Conservation (phyloP, 2,329 filamentous ascomycete species). For the Cordyceps fumosorosea region DNA sequence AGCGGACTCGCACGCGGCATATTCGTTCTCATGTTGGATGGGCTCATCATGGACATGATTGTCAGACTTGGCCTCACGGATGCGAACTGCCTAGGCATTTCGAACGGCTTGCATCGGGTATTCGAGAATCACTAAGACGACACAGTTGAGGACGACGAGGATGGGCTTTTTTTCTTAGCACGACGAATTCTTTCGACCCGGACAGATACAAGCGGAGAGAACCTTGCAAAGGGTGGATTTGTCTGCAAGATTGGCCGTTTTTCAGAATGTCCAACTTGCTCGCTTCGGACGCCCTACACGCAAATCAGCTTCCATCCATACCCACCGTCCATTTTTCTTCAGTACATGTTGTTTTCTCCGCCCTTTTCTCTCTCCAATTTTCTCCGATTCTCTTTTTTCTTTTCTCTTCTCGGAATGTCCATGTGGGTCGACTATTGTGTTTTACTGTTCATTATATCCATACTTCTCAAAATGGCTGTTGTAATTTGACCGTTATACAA, state of each 20-base stretch:
- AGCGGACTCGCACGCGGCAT: conserved; percentile 9
- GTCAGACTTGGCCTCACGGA: background rate
- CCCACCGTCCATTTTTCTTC: conserved; percentile 1
- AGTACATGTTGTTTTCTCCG: conserved; percentile 6
- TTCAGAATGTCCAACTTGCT: background rate
- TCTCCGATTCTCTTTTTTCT: conserved; percentile 9
- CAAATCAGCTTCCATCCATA: background rate
- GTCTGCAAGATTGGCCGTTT: background rate
- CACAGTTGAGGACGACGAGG: background rate
- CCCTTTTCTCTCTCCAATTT: conserved; percentile 15
- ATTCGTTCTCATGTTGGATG: background rate
- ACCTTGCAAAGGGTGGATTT: background rate
- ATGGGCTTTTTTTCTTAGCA: background rate
- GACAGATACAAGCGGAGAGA: background rate
- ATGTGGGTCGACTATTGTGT: conserved; percentile 12
- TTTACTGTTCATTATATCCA: conserved; percentile 16
- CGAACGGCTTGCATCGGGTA: background rate
- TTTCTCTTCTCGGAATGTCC: conserved; percentile 8
- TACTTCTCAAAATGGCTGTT: conserved; percentile 14
- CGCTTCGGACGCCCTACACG: background rate
- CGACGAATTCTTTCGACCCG: background rate
- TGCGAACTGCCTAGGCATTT: background rate
- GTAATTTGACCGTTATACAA: conserved; percentile 13
- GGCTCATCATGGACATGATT: background rate
- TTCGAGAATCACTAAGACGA: background rate